Base-by-base conservation (phyloP, 805 yeast genomes). In the Candida vaughaniae region DNA sequence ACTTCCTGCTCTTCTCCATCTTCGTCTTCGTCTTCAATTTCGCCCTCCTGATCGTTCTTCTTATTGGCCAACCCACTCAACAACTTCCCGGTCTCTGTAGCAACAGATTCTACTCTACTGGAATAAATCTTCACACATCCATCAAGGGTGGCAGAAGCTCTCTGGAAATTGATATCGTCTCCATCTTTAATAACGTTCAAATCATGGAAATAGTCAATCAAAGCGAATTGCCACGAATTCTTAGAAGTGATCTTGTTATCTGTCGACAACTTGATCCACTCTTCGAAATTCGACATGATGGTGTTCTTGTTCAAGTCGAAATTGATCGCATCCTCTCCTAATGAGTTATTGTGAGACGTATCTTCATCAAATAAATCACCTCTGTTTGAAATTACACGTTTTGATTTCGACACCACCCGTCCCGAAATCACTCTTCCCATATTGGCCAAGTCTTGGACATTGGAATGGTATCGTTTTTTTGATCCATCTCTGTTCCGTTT, bases 61-160 rank as follows among this genome's bases (percentile, higher is more conserved):
- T 66, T 50, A 10, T 50, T 53, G 2, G 89, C 80, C 38, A 86
- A 61, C 3, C 95, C 95, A 58, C 85, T 83, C 23, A 89, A 61
- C 38, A 91, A 66, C 49, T 80, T 79, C 2, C 95, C 95, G 0
- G 97, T 89, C 51, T 90, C 97, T 6, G 84, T 81, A 4, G 90
- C 95, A 0, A 88, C 95, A 0, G 95, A 84, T 52, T 90, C 97
- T 16, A 91, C 89, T 50, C 98, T 75, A 11, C 95, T 85, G 9
- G 90, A 78, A 56, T 91, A 91, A 36, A 91, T 87, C 63, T 89
- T 89, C 22, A 90, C 91, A 67, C 97, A 90, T 0, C 97, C 97
- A 52, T 90, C 97, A 16, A 91, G 66, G 1, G 97, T 87, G 3
- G 95, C 88, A 0, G 93, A 80, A 0, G 97, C 98, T 48, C 82